These are phyloP conservation scores for Erigeron canadensis DNA, from an alignment of 129 eudicot species.

Conservation along the genomic window DNA sequence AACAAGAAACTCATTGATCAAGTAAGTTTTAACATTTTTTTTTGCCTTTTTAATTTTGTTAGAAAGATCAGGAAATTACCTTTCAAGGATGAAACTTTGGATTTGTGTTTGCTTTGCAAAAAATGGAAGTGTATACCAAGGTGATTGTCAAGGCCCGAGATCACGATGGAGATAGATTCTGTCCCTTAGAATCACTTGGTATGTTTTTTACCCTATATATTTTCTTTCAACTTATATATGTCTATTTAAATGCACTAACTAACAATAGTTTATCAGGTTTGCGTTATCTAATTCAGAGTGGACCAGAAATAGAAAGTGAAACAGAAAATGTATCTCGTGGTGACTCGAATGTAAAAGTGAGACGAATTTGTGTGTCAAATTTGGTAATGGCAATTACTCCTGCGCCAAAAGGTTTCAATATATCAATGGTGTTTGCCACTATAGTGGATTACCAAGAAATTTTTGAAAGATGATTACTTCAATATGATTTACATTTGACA, in stretches of 20 bases:
- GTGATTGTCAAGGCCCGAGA: constrained; percentile 2
- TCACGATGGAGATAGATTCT: constrained; percentile 7
- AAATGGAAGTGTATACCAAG: constrained; percentile 14
- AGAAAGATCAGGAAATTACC: background rate
- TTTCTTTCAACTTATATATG: background rate
- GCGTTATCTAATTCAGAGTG: constrained; percentile 19
- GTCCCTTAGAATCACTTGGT: constrained; percentile 20
- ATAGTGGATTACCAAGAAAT: background rate
- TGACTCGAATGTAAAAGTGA: constrained; percentile 8
- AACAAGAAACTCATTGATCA: constrained; percentile 4
- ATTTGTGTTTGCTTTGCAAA: background rate
- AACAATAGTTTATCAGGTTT: constrained; percentile 13
- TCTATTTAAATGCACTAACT: background rate
- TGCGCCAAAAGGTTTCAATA: constrained; percentile 20
- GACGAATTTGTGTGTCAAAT: constrained; percentile 24
- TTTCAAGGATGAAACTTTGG: background rate
- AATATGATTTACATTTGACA: background rate
- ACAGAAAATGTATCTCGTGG: constrained; percentile 1
- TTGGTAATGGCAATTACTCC: background rate
- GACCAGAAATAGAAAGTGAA: background rate
- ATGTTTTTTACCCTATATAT: background rate
- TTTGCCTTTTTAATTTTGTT: constrained; percentile 1
- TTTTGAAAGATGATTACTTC: background rate
- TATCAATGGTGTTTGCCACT: background rate
- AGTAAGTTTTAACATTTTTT: constrained; percentile 24